A percentile compares a stretch with the other conserved stretches of the same genome.
These are phyloP conservation scores for Suillus cothurnatus DNA, from an alignment of 768 basidiomycete genomes.

Conservation along the genomic window DNA sequence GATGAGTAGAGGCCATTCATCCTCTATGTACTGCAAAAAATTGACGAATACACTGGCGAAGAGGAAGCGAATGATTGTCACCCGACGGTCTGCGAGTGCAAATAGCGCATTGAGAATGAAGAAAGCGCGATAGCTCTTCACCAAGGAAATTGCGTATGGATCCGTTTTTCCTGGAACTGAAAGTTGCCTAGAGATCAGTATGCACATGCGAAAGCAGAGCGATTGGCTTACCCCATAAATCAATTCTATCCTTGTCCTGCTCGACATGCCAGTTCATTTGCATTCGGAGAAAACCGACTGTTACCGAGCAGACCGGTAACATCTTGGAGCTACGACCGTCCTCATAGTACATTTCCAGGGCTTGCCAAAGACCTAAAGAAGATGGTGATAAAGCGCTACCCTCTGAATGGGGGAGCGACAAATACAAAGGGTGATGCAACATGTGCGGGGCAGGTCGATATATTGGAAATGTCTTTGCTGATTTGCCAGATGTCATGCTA, in stretches of 20 bases:
- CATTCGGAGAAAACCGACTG: not conserved
- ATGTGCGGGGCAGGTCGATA: conserved; percentile 10
- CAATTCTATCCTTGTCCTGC: not conserved
- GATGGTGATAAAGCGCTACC: not conserved
- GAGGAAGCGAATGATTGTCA: conserved; percentile 3
- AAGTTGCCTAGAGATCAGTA: not conserved
- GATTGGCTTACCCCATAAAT: not conserved
- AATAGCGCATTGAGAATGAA: conserved; percentile 25
- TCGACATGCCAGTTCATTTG: not conserved
- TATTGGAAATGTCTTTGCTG: conserved; percentile 13
- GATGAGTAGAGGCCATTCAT: conserved; percentile 21
- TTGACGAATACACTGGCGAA: conserved; percentile 17
- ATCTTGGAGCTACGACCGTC: not conserved
- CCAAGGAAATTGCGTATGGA: conserved; percentile 20
- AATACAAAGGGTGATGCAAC: not conserved
- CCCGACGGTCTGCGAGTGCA: conserved; percentile 12
- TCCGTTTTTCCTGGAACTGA: conserved; percentile 15
- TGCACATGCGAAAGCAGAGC: not conserved
- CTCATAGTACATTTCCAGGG: not conserved
- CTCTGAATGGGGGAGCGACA: not conserved
- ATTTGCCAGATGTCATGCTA: conserved; percentile 20
- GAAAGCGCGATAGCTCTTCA: conserved; percentile 19
- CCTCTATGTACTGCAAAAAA: conserved; percentile 18
- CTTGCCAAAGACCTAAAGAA: not conserved
- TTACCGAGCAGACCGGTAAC: not conserved